Conservation (phyloP, 2,329 filamentous ascomycete species). For the Apiospora malaysiana region DNA sequence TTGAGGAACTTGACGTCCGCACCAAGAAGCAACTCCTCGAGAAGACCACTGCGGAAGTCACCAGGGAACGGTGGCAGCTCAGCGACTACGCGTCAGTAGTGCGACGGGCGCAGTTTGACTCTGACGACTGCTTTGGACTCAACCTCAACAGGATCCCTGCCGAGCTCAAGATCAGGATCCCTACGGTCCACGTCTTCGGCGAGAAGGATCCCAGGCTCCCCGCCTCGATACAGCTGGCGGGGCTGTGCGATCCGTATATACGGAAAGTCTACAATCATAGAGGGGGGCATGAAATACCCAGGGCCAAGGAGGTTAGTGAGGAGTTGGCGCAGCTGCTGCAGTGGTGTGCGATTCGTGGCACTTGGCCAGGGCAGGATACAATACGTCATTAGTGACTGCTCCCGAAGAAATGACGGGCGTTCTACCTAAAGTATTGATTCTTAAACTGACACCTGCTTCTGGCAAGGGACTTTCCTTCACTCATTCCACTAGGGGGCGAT, state of each 20-base stretch:
- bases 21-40: conserved; percentile 27
- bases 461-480: neutral
- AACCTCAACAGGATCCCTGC: conserved; percentile 37
- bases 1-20: conserved; percentile 36
- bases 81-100: conserved; percentile 29
- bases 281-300: conserved; percentile 30
- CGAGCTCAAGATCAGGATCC: conserved; percentile 39
- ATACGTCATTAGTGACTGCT: neutral
- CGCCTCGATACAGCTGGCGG: conserved; percentile 35
- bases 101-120: conserved; percentile 36
- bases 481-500: too few species aligned
- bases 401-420: neutral
- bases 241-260: conserved; percentile 39
- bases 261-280: conserved; percentile 33
- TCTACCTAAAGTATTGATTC: too few species aligned
- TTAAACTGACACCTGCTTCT: too few species aligned
- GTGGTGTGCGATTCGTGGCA: conserved; percentile 34
- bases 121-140: conserved; percentile 40
- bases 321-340: conserved; percentile 31
- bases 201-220: conserved; percentile 35
- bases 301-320: conserved; percentile 27
- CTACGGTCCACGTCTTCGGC: conserved; percentile 36
- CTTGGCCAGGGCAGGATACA: conserved; percentile 34
- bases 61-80: conserved; percentile 26
- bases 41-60: conserved; percentile 26